Percentiles rank a stretch among this genome's conserved stretches.
Evolutionary conservation across 176 grass and related monocot genomes (phyloP).

Genomic region (Areca catechu): DNA sequence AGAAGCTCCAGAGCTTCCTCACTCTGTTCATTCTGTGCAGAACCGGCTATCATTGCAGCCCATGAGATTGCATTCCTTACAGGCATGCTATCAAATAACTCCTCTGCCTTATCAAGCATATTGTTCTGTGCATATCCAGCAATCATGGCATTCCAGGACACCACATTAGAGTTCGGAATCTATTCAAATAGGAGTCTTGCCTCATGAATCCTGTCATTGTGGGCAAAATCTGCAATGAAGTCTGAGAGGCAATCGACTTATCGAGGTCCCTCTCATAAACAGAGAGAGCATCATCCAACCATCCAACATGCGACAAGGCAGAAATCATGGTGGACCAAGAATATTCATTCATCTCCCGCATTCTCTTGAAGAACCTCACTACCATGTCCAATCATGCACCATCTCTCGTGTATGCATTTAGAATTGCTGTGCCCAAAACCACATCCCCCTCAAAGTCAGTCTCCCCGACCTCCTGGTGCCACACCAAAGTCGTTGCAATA

Average conservation of each 20-base stretch:
- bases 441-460: slow-evolving; percentile 47
- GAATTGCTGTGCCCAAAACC: slow-evolving; percentile 37
- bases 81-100: slow-evolving; percentile 54
- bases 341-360: slow-evolving; percentile 54
- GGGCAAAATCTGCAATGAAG: slow-evolving; percentile 51
- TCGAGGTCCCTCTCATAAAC: slow-evolving; percentile 43
- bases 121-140: slow-evolving; percentile 51
- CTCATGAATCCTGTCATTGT: slow-evolving; percentile 37
- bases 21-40: slow-evolving; percentile 53
- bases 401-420: slow-evolving; percentile 51
- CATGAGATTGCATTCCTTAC: slow-evolving; percentile 15
- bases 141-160: slow-evolving; percentile 73
- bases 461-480: too few species aligned
- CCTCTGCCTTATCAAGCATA: slow-evolving; percentile 53
- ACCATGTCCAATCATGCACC: slow-evolving; percentile 23
- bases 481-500: too few species aligned
- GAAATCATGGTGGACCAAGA: slow-evolving; percentile 69
- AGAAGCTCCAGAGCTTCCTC: slow-evolving; percentile 39
- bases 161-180: slow-evolving; percentile 43
- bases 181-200: slow-evolving; percentile 59
- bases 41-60: slow-evolving; percentile 50
- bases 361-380: slow-evolving; percentile 43
- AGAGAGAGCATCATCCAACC: slow-evolving; percentile 37
- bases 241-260: slow-evolving; percentile 38
- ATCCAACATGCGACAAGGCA: slow-evolving; percentile 28